Percentiles rank a stretch among this genome's conserved stretches.
Conservation (phyloP, 257 asterid species). For the Nicotiana sylvestris region DNA sequence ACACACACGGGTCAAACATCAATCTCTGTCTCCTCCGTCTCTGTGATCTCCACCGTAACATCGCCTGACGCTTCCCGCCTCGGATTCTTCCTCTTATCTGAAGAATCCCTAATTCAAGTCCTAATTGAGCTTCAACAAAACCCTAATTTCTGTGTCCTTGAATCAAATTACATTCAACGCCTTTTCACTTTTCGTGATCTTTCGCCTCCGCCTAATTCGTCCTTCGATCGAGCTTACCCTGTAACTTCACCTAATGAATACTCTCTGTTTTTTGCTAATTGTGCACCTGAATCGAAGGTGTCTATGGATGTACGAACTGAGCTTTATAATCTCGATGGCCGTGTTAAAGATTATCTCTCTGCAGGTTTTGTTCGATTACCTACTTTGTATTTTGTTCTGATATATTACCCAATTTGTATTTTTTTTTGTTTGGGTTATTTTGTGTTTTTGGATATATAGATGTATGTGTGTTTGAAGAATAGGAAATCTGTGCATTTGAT, state of each 20-base stretch:
- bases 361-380: constrained; percentile 80
- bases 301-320: constrained; percentile 84
- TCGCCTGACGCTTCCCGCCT: constrained; percentile 56
- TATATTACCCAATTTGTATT: neutral
- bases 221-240: constrained; percentile 55
- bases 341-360: constrained; percentile 68
- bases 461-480: neutral
- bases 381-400: constrained; percentile 38
- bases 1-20: constrained; percentile 80
- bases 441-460: neutral
- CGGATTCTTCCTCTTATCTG: constrained; percentile 82
- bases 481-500: neutral
- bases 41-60: constrained; percentile 50
- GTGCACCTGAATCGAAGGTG: constrained; percentile 82
- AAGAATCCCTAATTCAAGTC: constrained; percentile 79
- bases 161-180: constrained; percentile 49
- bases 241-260: constrained; percentile 77
- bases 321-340: constrained; percentile 73
- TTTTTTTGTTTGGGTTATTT: neutral
- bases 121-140: constrained; percentile 69
- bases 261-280: constrained; percentile 84
- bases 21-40: constrained; percentile 64
- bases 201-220: constrained; percentile 82
- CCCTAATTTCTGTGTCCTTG: constrained; percentile 75
- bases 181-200: constrained; percentile 81